Conservation (phyloP, 331 rosid genomes). For the Malus hybrid region DNA sequence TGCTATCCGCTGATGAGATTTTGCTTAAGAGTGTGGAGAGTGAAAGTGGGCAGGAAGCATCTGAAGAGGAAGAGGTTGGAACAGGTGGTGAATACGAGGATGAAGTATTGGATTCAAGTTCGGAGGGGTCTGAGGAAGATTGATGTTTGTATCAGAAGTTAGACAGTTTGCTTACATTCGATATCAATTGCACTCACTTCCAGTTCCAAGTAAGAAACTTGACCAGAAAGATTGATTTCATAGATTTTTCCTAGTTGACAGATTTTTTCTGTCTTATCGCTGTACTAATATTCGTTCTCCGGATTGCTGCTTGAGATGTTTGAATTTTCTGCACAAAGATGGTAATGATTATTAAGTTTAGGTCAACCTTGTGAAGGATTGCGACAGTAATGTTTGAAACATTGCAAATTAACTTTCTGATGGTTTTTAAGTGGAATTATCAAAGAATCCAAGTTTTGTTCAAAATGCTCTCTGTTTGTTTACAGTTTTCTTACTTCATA, state of each 20-base stretch:
- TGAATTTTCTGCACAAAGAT: neutral
- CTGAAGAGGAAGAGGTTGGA: constrained; percentile 38
- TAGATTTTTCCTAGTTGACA: neutral
- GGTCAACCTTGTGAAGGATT: neutral
- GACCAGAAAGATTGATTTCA: neutral
- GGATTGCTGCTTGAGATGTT: neutral
- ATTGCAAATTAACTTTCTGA: neutral
- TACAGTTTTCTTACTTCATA: neutral
- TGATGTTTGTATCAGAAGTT: neutral
- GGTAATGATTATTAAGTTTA: neutral
- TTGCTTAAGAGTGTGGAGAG: constrained; percentile 16
- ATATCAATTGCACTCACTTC: neutral
- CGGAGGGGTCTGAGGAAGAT: constrained; percentile 32
- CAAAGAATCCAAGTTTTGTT: neutral
- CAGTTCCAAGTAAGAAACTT: neutral
- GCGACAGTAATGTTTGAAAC: neutral
- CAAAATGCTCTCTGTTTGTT: neutral
- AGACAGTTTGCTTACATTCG: neutral
- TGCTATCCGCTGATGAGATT: constrained; percentile 25
- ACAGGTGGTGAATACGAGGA: constrained; percentile 44
- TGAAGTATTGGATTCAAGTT: constrained; percentile 24
- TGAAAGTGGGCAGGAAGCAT: constrained; percentile 30
- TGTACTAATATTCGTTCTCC: neutral
- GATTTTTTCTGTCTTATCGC: neutral
- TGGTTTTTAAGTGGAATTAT: neutral